Evolutionary conservation across 345 rosid species (phyloP).

Genomic region (Gossypium thurberi): DNA sequence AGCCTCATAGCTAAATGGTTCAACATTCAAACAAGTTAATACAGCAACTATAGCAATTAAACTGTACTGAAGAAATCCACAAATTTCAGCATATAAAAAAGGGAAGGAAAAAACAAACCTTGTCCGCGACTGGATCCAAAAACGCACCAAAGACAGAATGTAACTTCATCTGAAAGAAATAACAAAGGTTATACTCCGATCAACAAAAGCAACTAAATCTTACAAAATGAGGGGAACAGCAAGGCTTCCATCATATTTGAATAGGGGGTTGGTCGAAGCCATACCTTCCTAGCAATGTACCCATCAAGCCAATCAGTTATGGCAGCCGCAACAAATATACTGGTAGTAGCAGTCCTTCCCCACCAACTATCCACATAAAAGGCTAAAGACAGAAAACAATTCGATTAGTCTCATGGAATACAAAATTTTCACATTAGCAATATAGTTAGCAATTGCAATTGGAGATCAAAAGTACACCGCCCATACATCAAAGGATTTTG

Average conservation of each 20-base stretch:
- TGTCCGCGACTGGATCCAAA: constrained; percentile 98
- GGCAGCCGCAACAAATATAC: constrained; percentile 90
- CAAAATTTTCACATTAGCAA: not conserved
- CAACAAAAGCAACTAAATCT: not conserved
- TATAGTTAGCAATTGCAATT: too few species aligned
- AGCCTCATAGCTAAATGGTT: not conserved
- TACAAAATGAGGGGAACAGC: not conserved
- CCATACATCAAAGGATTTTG: not conserved
- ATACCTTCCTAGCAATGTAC: constrained; percentile 89
- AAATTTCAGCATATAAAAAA: not conserved
- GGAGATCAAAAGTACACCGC: not conserved
- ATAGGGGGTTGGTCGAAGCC: not conserved
- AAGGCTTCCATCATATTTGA: not conserved
- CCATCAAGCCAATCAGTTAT: constrained; percentile 99
- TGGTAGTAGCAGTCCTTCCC: constrained; percentile 89
- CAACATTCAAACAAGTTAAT: not conserved
- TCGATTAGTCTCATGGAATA: not conserved
- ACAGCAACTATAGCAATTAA: not conserved
- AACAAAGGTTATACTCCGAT: not conserved
- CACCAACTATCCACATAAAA: constrained; percentile 85
- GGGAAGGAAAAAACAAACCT: constrained; percentile 38
- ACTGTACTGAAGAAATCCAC: not conserved
- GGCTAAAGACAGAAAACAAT: constrained; percentile 33
- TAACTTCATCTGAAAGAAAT: constrained; percentile 63
- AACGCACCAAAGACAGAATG: constrained; percentile 95